Base-by-base conservation (phyloP, 768 basidiomycete genomes). In the Tylopilus subfusipes region DNA sequence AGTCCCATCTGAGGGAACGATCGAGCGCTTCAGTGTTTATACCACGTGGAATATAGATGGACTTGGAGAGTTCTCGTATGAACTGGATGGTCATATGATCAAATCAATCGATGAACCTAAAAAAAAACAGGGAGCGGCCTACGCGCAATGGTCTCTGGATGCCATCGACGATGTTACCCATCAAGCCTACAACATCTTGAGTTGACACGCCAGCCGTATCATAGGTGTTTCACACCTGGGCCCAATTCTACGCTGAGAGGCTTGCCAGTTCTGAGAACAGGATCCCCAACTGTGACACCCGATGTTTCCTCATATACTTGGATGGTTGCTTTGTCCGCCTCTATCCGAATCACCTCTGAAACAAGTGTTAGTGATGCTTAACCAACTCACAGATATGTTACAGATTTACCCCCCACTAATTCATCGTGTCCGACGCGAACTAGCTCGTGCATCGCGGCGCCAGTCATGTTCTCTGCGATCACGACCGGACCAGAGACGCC, bases 231-330 rank as follows among this genome's bases (percentile, higher is more conserved):
- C 80, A 53, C 67, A 93, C 95, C 96, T 66, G 97, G 97, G 31
- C 97, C 97, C 38, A 99, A 82, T 72, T 99, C 97, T 54, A 98
- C 97, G 70, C 91, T 93, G 52, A 99, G 82, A 29, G 97, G 97
- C 72, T 99, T 99, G 43, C 96, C 97, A 27, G 97, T 99, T 52
- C 96, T 82, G 67, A 99, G 75, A 18, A 99, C 97, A 45, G 97
- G 97, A 76, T 99, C 97, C 27, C 97, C 97, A 49, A 98, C 95
- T 7, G 96, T 98, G 39, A 99, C 97, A 50, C 97, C 97, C 40
- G 96, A 97, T 7, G 96, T 98, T 77, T 99, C 97, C 73, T 99
- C 97, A 67, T 99, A 98, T 11, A 99, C 97, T 72, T 99, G 97
- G 57, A 99, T 98, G 13, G 97, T 98, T 40, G 91, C 91, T 76